Conservation (phyloP, 1,139 yeast genomes). For the Diutina rugosa region DNA sequence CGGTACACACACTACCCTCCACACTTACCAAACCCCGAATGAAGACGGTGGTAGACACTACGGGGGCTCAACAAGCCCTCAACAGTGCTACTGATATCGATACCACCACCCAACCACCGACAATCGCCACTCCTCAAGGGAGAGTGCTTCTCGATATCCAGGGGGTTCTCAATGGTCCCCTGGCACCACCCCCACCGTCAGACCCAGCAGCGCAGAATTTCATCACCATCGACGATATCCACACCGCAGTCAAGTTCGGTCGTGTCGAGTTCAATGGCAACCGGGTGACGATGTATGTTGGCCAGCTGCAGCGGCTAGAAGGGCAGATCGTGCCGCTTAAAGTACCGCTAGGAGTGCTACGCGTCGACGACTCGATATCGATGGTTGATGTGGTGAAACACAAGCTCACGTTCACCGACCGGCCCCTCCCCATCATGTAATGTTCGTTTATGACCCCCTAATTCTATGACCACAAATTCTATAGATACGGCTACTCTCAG, state of each 20-base stretch:
- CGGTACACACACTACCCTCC: too few relatives aligned
- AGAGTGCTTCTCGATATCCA: slow-evolving; percentile 54
- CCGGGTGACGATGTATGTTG: slow-evolving; percentile 44
- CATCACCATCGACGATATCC: slow-evolving; percentile 21
- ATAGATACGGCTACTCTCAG: background rate
- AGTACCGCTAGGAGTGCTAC: slow-evolving; percentile 49
- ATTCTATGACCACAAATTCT: too few relatives aligned
- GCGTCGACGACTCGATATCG: slow-evolving; percentile 22
- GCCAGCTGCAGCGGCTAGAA: slow-evolving; percentile 52
- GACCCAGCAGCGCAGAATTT: slow-evolving; percentile 15
- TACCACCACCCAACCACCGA: background rate
- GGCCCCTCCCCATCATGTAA: slow-evolving; percentile 68
- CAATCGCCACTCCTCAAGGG: slow-evolving; percentile 19
- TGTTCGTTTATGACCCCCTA: too few relatives aligned
- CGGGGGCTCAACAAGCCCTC: background rate
- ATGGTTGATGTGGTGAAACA: slow-evolving; percentile 46
- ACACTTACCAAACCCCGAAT: background rate
- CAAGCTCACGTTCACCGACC: slow-evolving; percentile 45
- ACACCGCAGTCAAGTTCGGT: slow-evolving; percentile 47
- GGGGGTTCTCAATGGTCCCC: slow-evolving; percentile 52
- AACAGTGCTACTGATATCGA: background rate
- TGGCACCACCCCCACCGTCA: slow-evolving; percentile 16
- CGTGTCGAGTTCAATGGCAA: slow-evolving; percentile 36
- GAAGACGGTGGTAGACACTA: background rate
- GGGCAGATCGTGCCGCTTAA: slow-evolving; percentile 45